phyloP scores from a whole-genome alignment of 106 monocot species.

The Allium sativum region DNA sequence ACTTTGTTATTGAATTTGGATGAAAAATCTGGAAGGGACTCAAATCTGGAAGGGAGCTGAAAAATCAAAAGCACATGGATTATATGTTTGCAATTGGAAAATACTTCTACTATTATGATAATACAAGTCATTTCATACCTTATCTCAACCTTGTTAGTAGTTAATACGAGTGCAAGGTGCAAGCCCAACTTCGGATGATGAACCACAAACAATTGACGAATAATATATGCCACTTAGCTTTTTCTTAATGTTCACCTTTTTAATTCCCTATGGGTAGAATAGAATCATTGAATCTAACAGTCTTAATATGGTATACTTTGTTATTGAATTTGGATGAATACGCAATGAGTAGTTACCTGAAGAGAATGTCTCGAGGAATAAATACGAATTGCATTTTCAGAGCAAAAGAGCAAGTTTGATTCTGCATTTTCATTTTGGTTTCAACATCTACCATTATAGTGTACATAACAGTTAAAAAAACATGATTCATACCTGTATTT shows the following conservation, averaged over 20 bases:
- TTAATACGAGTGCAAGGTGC: slow-evolving; percentile 50
- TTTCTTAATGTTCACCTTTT: slow-evolving; percentile 58
- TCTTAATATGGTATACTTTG: too few species aligned
- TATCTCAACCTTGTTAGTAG: slow-evolving; percentile 52
- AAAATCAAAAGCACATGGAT: not conserved
- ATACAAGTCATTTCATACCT: slow-evolving; percentile 19
- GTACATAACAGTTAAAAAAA: not conserved
- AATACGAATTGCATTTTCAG: slow-evolving; percentile 58
- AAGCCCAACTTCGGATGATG: slow-evolving; percentile 39
- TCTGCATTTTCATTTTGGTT: slow-evolving; percentile 1
- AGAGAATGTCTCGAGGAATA: slow-evolving; percentile 47
- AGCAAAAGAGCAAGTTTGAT: slow-evolving; percentile 49
- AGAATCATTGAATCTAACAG: not conserved
- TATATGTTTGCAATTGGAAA: too few species aligned
- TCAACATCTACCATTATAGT: too few species aligned
- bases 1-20: too few species aligned
- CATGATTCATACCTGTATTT: slow-evolving; percentile 28
- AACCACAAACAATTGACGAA: slow-evolving; percentile 36
- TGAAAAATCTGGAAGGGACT: slow-evolving; percentile 14
- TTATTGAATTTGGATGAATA: too few species aligned
- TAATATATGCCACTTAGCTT: slow-evolving; percentile 39
- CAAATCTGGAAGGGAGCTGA: slow-evolving; percentile 72
- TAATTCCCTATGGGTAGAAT: slow-evolving; percentile 44
- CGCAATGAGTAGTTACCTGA: slow-evolving; percentile 30
- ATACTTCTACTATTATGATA: too few species aligned